Evolutionary conservation across 352 stramenopile genomes (phyloP).

Genomic region (Phytophthora boehmeriae): DNA sequence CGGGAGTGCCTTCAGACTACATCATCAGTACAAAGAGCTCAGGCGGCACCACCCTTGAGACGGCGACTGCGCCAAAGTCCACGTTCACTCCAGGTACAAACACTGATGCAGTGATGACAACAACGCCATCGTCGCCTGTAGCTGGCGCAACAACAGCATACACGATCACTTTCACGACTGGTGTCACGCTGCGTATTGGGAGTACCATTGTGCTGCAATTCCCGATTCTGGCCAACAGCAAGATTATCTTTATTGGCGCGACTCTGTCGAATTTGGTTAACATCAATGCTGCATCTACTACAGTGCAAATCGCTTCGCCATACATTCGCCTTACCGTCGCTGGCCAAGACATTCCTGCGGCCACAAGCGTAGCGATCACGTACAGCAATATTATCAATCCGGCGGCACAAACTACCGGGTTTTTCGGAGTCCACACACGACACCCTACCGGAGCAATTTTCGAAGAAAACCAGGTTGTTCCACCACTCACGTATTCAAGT

Average conservation of each 20-base stretch:
- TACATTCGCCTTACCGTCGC: conserved; percentile 47
- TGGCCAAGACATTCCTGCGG: conserved; percentile 30
- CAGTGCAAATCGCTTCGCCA: conserved; percentile 31
- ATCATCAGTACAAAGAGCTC: conserved; percentile 44
- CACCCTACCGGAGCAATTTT: conserved; percentile 43
- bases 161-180: conserved; percentile 50
- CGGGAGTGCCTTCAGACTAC: conserved; percentile 43
- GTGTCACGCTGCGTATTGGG: conserved; percentile 42
- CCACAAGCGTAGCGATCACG: conserved; percentile 36
- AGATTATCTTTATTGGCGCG: conserved; percentile 37
- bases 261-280: conserved; percentile 22
- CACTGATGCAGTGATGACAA: conserved; percentile 28
- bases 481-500: conserved; percentile 29
- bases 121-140: conserved; percentile 26
- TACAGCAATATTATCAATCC: conserved; percentile 62
- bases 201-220: conserved; percentile 55
- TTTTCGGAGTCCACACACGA: conserved; percentile 53
- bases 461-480: conserved; percentile 37
- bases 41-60: conserved; percentile 40
- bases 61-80: conserved; percentile 31
- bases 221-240: conserved; percentile 40
- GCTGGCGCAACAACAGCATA: conserved; percentile 42
- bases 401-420: conserved; percentile 35
- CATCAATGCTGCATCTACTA: conserved; percentile 39
- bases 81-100: conserved; percentile 37